Base-by-base conservation (phyloP, 176 grass and related monocot species). In the Triticum turgidum region DNA sequence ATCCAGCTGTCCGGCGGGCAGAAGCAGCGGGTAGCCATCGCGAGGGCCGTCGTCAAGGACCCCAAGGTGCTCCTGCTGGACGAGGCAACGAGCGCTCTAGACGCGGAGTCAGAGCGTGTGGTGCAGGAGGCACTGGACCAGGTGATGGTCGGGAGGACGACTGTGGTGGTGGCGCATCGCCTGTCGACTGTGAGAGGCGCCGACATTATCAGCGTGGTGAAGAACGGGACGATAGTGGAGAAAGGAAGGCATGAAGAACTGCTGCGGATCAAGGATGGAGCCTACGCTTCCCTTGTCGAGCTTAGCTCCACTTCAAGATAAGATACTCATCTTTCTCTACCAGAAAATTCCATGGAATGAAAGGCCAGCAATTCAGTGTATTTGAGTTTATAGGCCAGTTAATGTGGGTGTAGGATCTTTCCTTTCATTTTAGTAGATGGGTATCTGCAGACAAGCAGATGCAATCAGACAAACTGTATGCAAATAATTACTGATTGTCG, bases 1-100 rank as follows among this genome's bases (percentile, higher is more conserved):
- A 87, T 93, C 44, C 95, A 97, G 56, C 29, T 97, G 45, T 95
- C 92, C 13, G 94, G 92, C 0, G 90, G 95, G 56, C 95, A 97
- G 78, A 97, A 97, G 86, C 92, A 97, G 82, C 92, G 88, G 7
- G 86, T 97, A 1, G 92, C 95, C 59, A 94, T 97, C 18, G 90
- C 95, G 7, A 87, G 95, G n/a, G 95, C 95, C 13, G 51, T 92
- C 49, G 18, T 97, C 4, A 94, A 91, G 84, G 87, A 94, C 29
- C 95, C 95, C 45, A 97, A 86, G 79, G 83, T 97, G 41, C 82
- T 97, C 30, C 62, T 97, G 66, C 86, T 97, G 18, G 95, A 94
- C 24, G 95, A 97, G 78, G 95, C 92, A 4, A 94, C 95, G 9
- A 97, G 95, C 5, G 95, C 95, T 13, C 82, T 97, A 27, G 95